Percentiles rank a stretch among this genome's conserved stretches.
These are phyloP conservation scores for Penstemon newberryi DNA, from an alignment of 257 asterid genomes.

Conservation along the genomic window DNA sequence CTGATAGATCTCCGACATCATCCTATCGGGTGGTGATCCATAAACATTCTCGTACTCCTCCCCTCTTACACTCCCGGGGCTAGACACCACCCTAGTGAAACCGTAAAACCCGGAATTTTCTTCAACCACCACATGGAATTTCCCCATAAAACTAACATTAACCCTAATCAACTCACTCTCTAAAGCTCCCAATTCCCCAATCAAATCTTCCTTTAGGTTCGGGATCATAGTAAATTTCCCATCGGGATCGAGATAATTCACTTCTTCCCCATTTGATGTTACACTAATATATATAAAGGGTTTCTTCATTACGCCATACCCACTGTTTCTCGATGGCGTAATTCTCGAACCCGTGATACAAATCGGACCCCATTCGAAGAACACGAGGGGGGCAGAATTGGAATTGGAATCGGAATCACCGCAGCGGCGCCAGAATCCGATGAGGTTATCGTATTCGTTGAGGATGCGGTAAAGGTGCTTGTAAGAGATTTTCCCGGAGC, in stretches of 20 bases:
- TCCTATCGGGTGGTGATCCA: slow-evolving; percentile 74
- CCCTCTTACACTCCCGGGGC: slow-evolving; percentile 43
- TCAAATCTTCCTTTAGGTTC: slow-evolving; percentile 32
- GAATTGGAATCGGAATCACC: slow-evolving; percentile 34
- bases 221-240: slow-evolving; percentile 48
- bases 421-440: slow-evolving; percentile 91
- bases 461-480: slow-evolving; percentile 62
- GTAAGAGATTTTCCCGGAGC: slow-evolving; percentile 54
- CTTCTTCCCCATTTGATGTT: slow-evolving; percentile 53
- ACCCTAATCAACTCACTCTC: slow-evolving; percentile 61
- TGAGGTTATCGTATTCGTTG: slow-evolving; percentile 56
- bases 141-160: slow-evolving; percentile 65
- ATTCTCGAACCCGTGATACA: slow-evolving; percentile 69
- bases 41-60: slow-evolving; percentile 54
- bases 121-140: slow-evolving; percentile 65
- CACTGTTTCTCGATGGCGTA: slow-evolving; percentile 47
- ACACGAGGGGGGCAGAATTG: slow-evolving; percentile 44
- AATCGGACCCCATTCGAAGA: slow-evolving; percentile 85
- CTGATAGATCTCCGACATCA: slow-evolving; percentile 81
- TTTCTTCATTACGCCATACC: slow-evolving; percentile 57
- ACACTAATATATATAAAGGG: slow-evolving; percentile 71
- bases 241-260: slow-evolving; percentile 66
- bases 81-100: slow-evolving; percentile 26
- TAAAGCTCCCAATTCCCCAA: slow-evolving; percentile 36
- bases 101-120: slow-evolving; percentile 45